Evolutionary conservation across 192 early-diverging fungal species (phyloP), one percentile per base, ranked within the genome.

Genomic region (Podila verticillata): DNA sequence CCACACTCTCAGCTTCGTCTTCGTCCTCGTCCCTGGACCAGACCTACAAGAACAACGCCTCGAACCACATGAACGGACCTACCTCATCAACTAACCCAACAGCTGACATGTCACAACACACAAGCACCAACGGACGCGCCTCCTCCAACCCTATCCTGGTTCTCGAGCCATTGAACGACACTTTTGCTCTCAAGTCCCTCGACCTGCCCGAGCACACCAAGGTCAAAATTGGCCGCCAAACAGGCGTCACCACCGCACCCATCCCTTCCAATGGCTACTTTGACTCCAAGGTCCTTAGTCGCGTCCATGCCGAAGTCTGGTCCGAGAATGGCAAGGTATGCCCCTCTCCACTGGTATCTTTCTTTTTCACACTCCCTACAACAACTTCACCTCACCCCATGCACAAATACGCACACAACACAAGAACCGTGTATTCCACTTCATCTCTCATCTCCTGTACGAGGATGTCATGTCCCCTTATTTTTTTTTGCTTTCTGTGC

Each of bases 281-380:
- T 85, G 93, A 96, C 72, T 90, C 92, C 51, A 96, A 95, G 75
- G 94, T 96, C 8, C 77, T 96, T 24, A 91, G 89, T 34, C 82
- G 94, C 29, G 84, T 82, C 30, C 94, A 96, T 74, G 94, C 93
- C 28, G 92, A 94, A 57, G 77, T 96, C 17, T 92, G 88, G 89
- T 77, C 74, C 66, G 88, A 91, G 7, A 68, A 83, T n/a, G 86
- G 86, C 26, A 89, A 88, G 77, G 92, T 94, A 70, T 36, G 74
- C 19, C 36, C 66, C 17, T 26, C 19, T 20, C 48, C 39, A 12
- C 39, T 44, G 12, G 39, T 17, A 15, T 44, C 39, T 44, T 0
- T 44, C 39, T 0, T 39, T 1, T 39, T 35, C n/a, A n/a, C n/a
- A n/a, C n/a, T n/a, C n/a, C n/a, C 34, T 35, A 35, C 9, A 8